Base-by-base conservation (phyloP, 2,329 filamentous ascomycete genomes). In the Pseudonectria foliicola region DNA sequence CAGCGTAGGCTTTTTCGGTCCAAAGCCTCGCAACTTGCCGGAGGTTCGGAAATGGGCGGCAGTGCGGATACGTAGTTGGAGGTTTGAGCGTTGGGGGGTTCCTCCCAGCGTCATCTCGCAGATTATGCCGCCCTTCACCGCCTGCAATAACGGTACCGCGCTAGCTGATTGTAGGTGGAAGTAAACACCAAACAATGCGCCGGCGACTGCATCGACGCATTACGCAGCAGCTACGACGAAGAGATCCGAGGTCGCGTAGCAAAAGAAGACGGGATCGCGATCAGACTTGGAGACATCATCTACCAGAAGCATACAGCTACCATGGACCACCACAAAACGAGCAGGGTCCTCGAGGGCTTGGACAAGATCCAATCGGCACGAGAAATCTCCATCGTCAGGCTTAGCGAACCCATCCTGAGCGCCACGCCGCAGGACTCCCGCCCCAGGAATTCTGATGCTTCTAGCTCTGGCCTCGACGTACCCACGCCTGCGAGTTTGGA, bases 401-500 rank as follows among this genome's bases (percentile, higher is more conserved):
- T 92, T 50, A 84, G 81, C 55, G 83, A 88, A 53, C 80, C 83
- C 24, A 79, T 90, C 32, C 73, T 75, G 27, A 71, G 73, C 29
- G 68, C 73, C 33, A 61, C 43, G 33, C 49, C 50, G 26, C 50
- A 59, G 45, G 54, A 61, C 57, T 37, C 52, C 8, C 51, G 55
- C 41, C 73, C 73, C 40, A 71, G 82, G 43, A 79, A 71, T 23
- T 93, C 86, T 4, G 85, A 92, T 60, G 77, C 78, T 30, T 87
- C 84, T 24, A 73, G 70, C 45, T 65, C 76, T 41, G 71, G 73
- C 15, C 71, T 79, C 42, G 78, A 82, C 46, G 77, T 73, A 41
- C 76, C 78, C 13, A 85, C 80, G 8, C 87, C 89, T 0, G 75
- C 82, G 12, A 82, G 82, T 13, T 70, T 96, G 7, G 80, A 85